Percentiles rank a stretch among this genome's conserved stretches.
Evolutionary conservation across 176 grass and related monocot genomes (phyloP).

Genomic region (Triticum turgidum): DNA sequence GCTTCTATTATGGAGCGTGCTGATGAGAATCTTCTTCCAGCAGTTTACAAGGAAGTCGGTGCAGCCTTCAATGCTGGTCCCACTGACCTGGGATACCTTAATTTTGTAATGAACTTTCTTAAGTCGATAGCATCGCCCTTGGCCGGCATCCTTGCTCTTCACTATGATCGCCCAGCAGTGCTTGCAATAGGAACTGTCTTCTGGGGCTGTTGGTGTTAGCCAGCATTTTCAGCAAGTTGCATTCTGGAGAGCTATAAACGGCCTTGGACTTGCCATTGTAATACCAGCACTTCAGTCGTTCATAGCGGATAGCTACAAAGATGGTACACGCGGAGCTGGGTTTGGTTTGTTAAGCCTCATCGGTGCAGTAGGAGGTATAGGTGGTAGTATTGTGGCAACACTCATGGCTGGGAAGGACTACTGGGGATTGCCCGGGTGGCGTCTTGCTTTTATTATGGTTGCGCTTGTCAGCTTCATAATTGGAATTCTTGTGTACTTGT

Average conservation of each 20-base stretch:
- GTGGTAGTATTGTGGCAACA: conserved; percentile 79
- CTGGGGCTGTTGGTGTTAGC: conserved; percentile 78
- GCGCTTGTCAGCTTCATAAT: conserved; percentile 77
- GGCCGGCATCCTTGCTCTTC: conserved; percentile 74
- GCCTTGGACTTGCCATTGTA: conserved; percentile 92
- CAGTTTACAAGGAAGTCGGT: conserved; percentile 98
- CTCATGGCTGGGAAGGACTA: conserved; percentile 80
- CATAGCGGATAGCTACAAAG: conserved; percentile 91
- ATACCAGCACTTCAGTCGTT: conserved; percentile 93
- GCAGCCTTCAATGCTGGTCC: conserved; percentile 84
- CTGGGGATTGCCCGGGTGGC: conserved; percentile 84
- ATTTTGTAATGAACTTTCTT: conserved; percentile 83
- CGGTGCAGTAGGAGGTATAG: conserved; percentile 79
- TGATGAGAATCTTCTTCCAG: conserved; percentile 89
- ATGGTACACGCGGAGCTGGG: conserved; percentile 69
- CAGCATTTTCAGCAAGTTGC: conserved; percentile 71
- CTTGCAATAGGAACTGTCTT: conserved; percentile 78
- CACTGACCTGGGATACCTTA: conserved; percentile 89
- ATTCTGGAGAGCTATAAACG: conserved; percentile 90
- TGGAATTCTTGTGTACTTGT: conserved; percentile 71
- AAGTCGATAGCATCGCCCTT: conserved; percentile 84
- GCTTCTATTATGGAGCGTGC: conserved; percentile 91
- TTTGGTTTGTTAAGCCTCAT: conserved; percentile 88
- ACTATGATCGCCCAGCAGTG: conserved; percentile 79
- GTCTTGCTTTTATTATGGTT: conserved; percentile 82